These are phyloP conservation scores for Acephala macrosclerotiorum DNA, from an alignment of 2,329 filamentous ascomycete species.

Conservation along the genomic window DNA sequence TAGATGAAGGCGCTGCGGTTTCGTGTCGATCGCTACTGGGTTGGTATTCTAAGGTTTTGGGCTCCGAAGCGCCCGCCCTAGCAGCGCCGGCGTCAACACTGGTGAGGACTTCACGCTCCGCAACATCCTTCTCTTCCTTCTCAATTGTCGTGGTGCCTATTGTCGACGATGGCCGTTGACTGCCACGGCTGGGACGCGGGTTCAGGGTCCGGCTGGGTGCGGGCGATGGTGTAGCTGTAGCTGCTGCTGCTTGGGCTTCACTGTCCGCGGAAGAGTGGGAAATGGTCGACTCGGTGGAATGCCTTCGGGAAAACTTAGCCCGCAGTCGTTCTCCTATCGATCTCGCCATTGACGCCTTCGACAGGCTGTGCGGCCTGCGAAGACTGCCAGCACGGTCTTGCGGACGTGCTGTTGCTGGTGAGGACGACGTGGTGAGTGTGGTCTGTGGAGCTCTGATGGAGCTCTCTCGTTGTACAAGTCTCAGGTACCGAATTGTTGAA, in stretches of 20 bases:
- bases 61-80: constrained; percentile 6
- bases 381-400: constrained; percentile 9
- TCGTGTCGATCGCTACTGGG: constrained; percentile 31
- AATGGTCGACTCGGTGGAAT: constrained; percentile 33
- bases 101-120: not conserved
- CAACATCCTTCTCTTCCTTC: constrained; percentile 20
- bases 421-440: not conserved
- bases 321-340: constrained; percentile 35
- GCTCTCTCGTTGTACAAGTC: not conserved
- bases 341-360: constrained; percentile 33
- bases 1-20: constrained; percentile 21
- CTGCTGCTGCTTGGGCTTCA: constrained; percentile 15
- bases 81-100: constrained; percentile 16
- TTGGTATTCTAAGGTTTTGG: constrained; percentile 16
- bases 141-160: constrained; percentile 28
- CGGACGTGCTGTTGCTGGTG: not conserved
- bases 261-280: constrained; percentile 30
- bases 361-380: constrained; percentile 16
- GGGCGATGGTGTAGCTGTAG: constrained; percentile 6
- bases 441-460: not conserved
- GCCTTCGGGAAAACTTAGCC: constrained; percentile 37
- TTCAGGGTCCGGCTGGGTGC: not conserved
- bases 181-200: constrained; percentile 9
- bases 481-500: constrained; percentile 2
- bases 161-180: constrained; percentile 18